These are phyloP conservation scores for Hyparrhenia diplandra DNA, from an alignment of 176 grass and related monocot genomes.

Conservation along the genomic window DNA sequence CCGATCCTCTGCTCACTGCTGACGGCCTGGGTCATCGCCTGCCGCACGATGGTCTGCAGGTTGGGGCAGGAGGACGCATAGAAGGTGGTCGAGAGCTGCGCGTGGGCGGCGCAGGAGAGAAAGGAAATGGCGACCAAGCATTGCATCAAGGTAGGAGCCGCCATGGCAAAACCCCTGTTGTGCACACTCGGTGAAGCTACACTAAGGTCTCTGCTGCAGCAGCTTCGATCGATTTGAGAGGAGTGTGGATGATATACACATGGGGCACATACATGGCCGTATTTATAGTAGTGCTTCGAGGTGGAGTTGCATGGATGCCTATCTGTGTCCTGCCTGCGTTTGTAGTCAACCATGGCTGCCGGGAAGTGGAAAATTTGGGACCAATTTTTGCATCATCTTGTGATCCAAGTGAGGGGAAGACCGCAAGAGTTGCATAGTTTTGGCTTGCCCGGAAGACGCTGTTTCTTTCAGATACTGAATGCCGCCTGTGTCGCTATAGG, in stretches of 20 bases:
- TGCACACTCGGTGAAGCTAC: background rate
- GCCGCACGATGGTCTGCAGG: constrained; percentile 48
- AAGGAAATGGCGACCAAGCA: constrained; percentile 29
- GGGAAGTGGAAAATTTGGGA: background rate
- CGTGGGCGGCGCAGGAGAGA: constrained; percentile 17
- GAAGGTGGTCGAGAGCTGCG: constrained; percentile 46
- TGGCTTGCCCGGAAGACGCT: background rate
- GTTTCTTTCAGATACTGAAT: background rate
- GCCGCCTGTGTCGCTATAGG: background rate
- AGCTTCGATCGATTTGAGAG: background rate
- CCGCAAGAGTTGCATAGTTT: background rate
- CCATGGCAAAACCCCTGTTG: constrained; percentile 26
- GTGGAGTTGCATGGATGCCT: background rate
- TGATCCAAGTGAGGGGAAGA: background rate
- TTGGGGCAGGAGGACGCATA: constrained; percentile 48
- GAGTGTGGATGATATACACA: background rate
- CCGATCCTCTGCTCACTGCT: constrained; percentile 42
- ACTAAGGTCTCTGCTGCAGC: background rate
- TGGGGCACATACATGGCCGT: background rate
- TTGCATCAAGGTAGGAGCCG: background rate
- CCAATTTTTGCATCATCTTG: background rate
- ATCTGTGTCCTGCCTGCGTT: background rate
- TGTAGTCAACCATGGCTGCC: background rate
- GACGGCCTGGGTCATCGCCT: constrained; percentile 35
- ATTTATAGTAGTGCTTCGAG: background rate